Evolutionary conservation across 192 early-diverging fungal species (phyloP).

Genomic region (Coemansia sp.): DNA sequence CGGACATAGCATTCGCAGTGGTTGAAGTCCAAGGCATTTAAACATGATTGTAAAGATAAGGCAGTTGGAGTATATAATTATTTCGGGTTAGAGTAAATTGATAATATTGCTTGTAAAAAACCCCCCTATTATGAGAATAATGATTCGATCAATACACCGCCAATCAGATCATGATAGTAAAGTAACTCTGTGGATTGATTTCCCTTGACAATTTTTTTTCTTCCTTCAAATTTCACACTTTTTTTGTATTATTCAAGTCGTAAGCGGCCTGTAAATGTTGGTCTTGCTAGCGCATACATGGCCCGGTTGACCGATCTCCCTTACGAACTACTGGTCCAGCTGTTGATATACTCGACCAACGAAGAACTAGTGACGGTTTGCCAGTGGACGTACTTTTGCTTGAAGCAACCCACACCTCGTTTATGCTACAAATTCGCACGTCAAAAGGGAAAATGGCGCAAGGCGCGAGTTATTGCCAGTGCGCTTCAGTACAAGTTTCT

Average conservation of each 20-base stretch:
- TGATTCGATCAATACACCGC: neutral
- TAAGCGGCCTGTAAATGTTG: constrained; percentile 1
- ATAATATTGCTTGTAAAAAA: no score
- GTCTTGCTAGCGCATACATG: constrained; percentile 19
- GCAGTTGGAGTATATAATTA: neutral
- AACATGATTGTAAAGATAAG: neutral
- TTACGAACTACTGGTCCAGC: constrained; percentile 27
- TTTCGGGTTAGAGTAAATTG: no score
- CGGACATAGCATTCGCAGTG: neutral
- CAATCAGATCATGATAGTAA: neutral
- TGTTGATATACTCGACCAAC: constrained; percentile 32
- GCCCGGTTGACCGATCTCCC: constrained; percentile 45
- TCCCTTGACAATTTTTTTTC: neutral
- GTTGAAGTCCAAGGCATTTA: neutral
- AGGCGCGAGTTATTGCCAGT: constrained; percentile 20
- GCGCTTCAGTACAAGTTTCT: constrained; percentile 34
- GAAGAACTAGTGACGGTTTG: constrained; percentile 21
- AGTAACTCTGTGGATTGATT: neutral
- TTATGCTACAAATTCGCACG: constrained; percentile 44
- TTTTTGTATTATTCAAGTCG: neutral
- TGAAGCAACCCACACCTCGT: constrained; percentile 22
- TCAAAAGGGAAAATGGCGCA: constrained; percentile 29
- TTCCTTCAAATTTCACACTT: neutral
- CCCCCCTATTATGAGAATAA: neutral
- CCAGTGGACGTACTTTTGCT: constrained; percentile 36